Evolutionary conservation across 805 yeast genomes (phyloP), one percentile per base, ranked within the genome.

Genomic region (Pichia exigua): DNA sequence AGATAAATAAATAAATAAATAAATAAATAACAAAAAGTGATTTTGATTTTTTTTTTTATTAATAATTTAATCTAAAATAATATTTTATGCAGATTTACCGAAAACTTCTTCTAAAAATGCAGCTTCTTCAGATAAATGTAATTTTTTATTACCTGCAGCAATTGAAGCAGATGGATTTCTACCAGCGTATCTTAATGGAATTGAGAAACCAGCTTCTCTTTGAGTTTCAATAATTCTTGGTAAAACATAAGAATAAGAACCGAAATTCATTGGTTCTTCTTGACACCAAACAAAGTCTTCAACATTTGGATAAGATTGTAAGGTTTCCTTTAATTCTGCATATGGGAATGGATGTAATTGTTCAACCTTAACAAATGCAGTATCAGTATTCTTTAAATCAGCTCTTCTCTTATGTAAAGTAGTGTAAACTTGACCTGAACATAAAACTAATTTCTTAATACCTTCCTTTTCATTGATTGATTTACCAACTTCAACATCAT

Each of bases 311-410:
- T 85, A 94, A 46, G 82, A 68, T 72, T 86, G 76, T 62, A 94
- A 73, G 27, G 88, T 74, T 61, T 92, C 97, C 67, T 88, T 85
- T 63, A 94, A 73, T 75, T 88, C 97, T 51, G 94, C 91, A 73
- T 76, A 94, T 72, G 99, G 99, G 97, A 94, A 94, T 71, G 99
- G 99, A 68, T 94, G 97, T 65, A 91, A 68, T 77, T 94, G 98
- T 74, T 94, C 99, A 62, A 94, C 65, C 73, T 83, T 88, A 64
- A 91, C 71, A 70, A 94, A 76, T 3, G 98, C 97, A 54, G 97
- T 89, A 61, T 81, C 81, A 70, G 80, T 88, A 71, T 87, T 84
- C 47, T 76, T 87, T 54, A 86, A 60, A 26, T 83, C 68, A 52
- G 81, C 87, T 75, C 99, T 92, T 69, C 80, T 87, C 83, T 90